phyloP scores from a whole-genome alignment of 1,284 basidiomycete species.

The Melampsora americana region DNA sequence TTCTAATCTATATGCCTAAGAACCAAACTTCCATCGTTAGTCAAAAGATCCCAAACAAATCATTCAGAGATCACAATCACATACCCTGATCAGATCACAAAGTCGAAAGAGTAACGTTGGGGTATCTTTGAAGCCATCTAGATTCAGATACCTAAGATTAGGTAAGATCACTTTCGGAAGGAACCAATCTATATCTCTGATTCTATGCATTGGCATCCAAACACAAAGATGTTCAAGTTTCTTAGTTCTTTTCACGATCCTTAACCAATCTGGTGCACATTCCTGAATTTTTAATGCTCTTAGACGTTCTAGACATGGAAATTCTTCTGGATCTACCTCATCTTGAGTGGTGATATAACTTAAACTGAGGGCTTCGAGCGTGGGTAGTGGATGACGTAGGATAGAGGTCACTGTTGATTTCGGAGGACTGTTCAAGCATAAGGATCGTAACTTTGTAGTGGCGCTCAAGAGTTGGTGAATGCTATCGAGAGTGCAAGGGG shows the following conservation, averaged over 20 bases:
- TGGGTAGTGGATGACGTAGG: neutral
- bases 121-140: neutral
- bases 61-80: neutral
- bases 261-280: neutral
- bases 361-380: neutral
- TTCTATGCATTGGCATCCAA: neutral
- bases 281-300: slow-evolving; percentile 11
- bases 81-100: neutral
- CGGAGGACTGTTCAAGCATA: neutral
- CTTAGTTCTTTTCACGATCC: neutral
- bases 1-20: neutral
- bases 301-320: neutral
- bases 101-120: neutral
- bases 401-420: neutral
- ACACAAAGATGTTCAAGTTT: neutral
- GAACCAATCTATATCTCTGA: neutral
- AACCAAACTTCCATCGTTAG: no score
- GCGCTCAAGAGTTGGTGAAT: neutral
- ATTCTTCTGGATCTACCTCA: neutral
- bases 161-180: neutral
- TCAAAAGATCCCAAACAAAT: no score
- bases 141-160: slow-evolving; percentile 3
- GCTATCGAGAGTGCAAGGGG: neutral
- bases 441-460: neutral
- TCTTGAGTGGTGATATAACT: neutral